Evolutionary conservation across 2,329 filamentous ascomycete genomes (phyloP).

Genomic region (Sporothrix globosa): DNA sequence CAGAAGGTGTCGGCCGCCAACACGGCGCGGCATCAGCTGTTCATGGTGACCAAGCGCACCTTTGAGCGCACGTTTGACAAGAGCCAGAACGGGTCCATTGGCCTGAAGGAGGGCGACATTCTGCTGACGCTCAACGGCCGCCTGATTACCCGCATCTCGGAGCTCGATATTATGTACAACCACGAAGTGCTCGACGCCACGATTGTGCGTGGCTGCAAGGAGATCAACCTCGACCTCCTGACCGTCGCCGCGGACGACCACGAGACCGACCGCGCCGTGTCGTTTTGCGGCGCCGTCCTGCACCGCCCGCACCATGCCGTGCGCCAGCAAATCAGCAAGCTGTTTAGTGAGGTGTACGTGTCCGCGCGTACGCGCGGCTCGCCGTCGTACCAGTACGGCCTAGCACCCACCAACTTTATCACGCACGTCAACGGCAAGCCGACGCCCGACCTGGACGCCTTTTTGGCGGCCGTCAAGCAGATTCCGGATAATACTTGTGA

Average conservation of each 20-base stretch:
- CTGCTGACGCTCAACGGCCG: conserved; percentile 88
- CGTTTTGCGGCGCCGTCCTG: conserved; percentile 92
- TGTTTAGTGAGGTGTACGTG: conserved; percentile 96
- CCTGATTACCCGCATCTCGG: conserved; percentile 88
- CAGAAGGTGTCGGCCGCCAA: conserved; percentile 85
- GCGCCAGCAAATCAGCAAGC: conserved; percentile 92
- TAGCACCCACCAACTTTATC: conserved; percentile 96
- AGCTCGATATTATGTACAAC: conserved; percentile 96
- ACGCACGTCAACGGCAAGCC: conserved; percentile 89
- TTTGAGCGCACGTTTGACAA: conserved; percentile 56
- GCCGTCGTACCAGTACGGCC: conserved; percentile 84
- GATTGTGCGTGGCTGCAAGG: conserved; percentile 81
- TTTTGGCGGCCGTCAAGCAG: conserved; percentile 78
- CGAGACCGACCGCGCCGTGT: conserved; percentile 88
- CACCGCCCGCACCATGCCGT: conserved; percentile 96
- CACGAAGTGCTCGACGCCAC: conserved; percentile 80
- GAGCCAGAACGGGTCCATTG: conserved; percentile 46
- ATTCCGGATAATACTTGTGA: conserved; percentile 93
- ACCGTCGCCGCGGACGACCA: conserved; percentile 88
- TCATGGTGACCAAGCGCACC: conserved; percentile 89
- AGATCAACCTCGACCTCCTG: conserved; percentile 74
- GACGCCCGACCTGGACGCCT: conserved; percentile 79
- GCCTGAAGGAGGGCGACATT: conserved; percentile 86
- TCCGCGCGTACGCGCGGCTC: conserved; percentile 82
- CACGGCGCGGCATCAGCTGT: conserved; percentile 90